Evolutionary conservation across 169 alveolate genomes (phyloP).

Genomic region (Plasmodium malariae): DNA sequence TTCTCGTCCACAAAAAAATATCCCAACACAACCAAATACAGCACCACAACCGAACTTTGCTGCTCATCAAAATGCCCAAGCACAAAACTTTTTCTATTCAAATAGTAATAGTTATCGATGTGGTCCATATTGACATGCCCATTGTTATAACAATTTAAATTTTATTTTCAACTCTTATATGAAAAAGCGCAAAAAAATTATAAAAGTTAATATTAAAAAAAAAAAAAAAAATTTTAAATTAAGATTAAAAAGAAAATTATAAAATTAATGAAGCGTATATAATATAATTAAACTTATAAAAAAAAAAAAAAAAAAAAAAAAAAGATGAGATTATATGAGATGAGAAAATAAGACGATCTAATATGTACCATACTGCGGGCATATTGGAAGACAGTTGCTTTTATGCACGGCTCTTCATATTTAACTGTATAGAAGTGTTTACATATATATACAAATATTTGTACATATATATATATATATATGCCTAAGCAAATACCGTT

Average conservation of each 20-base stretch:
- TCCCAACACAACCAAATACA: constrained; percentile 76
- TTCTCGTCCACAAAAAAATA: constrained; percentile 65
- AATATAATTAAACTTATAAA: no score
- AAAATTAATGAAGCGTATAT: no score
- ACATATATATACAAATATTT: no score
- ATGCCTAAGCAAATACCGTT: no score
- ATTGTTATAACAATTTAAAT: background rate
- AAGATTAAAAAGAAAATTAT: no score
- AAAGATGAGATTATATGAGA: background rate
- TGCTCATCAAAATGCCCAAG: constrained; percentile 78
- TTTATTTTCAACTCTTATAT: background rate
- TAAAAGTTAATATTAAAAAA: no score
- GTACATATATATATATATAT: no score
- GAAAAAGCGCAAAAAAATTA: constrained; percentile 10
- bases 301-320: constrained; percentile 10
- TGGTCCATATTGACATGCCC: constrained; percentile 72
- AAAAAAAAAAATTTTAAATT: no score
- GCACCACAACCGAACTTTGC: constrained; percentile 71
- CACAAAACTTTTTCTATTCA: constrained; percentile 75
- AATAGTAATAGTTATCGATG: constrained; percentile 73
- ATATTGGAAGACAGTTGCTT: no score
- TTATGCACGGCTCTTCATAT: no score
- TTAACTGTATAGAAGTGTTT: no score
- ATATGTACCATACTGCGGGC: no score
- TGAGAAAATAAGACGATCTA: background rate